phyloP scores from a whole-genome alignment of 179 eudicot genomes.

The Pouteria campechiana region DNA sequence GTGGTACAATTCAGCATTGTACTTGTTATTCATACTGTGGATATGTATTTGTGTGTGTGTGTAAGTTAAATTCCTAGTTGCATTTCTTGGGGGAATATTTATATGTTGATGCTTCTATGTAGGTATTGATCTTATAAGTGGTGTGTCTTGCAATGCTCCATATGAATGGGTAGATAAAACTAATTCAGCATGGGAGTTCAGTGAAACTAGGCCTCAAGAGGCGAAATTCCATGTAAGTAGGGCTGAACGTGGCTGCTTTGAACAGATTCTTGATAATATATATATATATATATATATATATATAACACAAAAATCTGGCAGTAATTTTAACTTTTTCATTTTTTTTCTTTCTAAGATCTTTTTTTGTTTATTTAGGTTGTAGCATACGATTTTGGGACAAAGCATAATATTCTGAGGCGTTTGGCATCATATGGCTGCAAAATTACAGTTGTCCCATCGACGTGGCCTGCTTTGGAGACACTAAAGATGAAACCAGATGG shows the following conservation, averaged over 20 bases:
- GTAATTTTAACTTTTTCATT: neutral
- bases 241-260: neutral
- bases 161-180: constrained; percentile 80
- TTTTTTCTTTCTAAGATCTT: neutral
- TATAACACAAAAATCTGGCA: no score
- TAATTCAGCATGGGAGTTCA: constrained; percentile 66
- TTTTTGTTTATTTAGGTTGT: constrained; percentile 49
- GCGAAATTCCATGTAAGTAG: constrained; percentile 56
- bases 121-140: constrained; percentile 93
- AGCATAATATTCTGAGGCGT: constrained; percentile 88
- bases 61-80: neutral
- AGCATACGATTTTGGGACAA: constrained; percentile 94
- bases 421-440: constrained; percentile 90
- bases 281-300: no score
- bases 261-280: neutral
- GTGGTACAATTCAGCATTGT: no score
- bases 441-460: constrained; percentile 94
- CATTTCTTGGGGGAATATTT: neutral
- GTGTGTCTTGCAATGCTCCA: constrained; percentile 71
- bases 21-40: no score
- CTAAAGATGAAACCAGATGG: constrained; percentile 95
- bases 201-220: constrained; percentile 18
- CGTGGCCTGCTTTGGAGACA: constrained; percentile 84
- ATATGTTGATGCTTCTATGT: constrained; percentile 14
- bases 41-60: no score